These are phyloP conservation scores for Pulveroboletus sp. DNA, from an alignment of 768 basidiomycete species.

Conservation along the genomic window DNA sequence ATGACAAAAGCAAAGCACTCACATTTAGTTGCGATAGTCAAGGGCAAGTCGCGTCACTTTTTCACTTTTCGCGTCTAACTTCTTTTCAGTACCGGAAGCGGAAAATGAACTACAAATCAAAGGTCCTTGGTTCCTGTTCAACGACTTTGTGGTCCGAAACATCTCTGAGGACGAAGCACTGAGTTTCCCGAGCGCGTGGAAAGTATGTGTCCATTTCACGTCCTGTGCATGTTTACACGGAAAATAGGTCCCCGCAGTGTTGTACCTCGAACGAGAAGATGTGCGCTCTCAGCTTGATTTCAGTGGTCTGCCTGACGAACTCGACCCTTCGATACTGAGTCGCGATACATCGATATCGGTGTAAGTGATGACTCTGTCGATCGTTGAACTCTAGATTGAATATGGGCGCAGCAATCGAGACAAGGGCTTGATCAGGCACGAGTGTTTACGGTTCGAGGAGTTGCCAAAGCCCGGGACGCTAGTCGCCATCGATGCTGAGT, in stretches of 20 bases:
- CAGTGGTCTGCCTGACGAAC: conserved; percentile 53
- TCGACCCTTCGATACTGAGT: conserved; percentile 73
- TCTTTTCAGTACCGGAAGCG: conserved; percentile 60
- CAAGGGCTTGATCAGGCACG: conserved; percentile 68
- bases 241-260: conserved; percentile 74
- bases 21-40: conserved; percentile 86
- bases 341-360: conserved; percentile 85
- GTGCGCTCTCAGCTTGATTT: conserved; percentile 56
- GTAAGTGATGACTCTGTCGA: conserved; percentile 40
- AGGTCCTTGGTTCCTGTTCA: conserved; percentile 91
- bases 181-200: conserved; percentile 87
- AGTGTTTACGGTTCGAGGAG: conserved; percentile 66
- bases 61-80: background rate
- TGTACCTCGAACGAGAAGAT: conserved; percentile 84
- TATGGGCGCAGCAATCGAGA: conserved; percentile 64
- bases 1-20: conserved; percentile 64
- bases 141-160: conserved; percentile 88
- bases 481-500: conserved; percentile 96
- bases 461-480: conserved; percentile 82
- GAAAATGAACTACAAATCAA: conserved; percentile 38
- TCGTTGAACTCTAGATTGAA: background rate
- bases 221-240: conserved; percentile 5
- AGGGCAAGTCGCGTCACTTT: conserved; percentile 42
- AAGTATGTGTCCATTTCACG: conserved; percentile 47
- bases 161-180: conserved; percentile 85